phyloP scores from a whole-genome alignment of 345 rosid species.

The Geranium rotundifolium region DNA sequence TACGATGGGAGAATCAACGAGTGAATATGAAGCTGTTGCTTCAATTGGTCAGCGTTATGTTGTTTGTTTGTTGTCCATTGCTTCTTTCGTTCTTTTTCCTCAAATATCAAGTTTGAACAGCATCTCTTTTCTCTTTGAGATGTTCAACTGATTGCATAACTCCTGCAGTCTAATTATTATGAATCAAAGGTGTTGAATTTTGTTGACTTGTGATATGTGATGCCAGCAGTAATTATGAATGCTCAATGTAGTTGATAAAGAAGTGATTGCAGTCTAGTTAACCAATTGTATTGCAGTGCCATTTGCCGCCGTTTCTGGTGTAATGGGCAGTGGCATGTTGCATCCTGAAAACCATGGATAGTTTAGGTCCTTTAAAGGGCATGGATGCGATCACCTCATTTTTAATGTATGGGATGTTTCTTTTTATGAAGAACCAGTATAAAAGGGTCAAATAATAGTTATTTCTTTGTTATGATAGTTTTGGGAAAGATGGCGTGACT shows the following conservation, averaged over 20 bases:
- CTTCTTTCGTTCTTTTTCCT: neutral
- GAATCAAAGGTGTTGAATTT: neutral
- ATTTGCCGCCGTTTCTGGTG: no score
- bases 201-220: neutral
- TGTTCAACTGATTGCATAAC: neutral
- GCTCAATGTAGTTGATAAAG: neutral
- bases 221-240: neutral
- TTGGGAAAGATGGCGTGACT: no score
- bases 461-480: no score
- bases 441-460: no score
- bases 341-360: neutral
- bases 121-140: neutral
- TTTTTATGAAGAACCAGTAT: no score
- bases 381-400: neutral
- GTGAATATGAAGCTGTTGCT: neutral
- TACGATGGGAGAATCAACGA: neutral
- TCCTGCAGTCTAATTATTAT: neutral
- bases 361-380: neutral
- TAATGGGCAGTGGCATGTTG: neutral
- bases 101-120: neutral
- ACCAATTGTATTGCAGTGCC: no score
- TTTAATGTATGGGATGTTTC: neutral
- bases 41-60: neutral
- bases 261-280: no score
- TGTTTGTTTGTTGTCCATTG: neutral